A percentile compares a stretch with the other conserved stretches of the same genome.
Conservation (phyloP, 148 eudicot species). For the Mesembryanthemum crystallinum region DNA sequence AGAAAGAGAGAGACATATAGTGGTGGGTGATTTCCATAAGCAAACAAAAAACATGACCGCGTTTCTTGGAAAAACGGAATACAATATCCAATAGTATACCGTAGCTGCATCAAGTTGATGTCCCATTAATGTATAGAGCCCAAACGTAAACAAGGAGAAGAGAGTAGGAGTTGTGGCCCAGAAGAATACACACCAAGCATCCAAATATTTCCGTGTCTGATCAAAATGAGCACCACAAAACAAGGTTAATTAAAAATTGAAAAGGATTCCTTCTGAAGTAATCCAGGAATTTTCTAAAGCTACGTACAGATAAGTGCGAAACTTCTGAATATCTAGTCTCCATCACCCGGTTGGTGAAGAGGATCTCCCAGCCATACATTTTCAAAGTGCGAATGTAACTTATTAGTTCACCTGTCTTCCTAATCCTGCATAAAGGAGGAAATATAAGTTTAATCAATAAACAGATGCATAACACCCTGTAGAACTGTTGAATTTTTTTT, state of each 20-base stretch:
- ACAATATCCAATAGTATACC: conserved; percentile 37
- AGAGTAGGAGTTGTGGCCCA: conserved; percentile 99
- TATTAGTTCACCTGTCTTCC: conserved; percentile 82
- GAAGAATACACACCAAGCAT: conserved; percentile 99
- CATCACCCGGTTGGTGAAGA: conserved; percentile 80
- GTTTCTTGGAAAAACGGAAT: background rate
- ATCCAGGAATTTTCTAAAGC: conserved; percentile 2
- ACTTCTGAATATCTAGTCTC: conserved; percentile 82
- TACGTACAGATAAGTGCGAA: conserved; percentile 63
- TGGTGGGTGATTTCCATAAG: background rate
- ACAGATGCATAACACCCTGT: background rate
- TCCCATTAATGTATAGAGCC: conserved; percentile 76
- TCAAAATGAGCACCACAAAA: conserved; percentile 15
- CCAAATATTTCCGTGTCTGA: conserved; percentile 91
- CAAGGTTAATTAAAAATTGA: background rate
- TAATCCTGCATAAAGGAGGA: conserved; percentile 53
- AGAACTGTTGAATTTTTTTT: background rate
- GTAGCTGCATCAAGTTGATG: conserved; percentile 96
- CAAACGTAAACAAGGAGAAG: conserved; percentile 90
- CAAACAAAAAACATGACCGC: background rate
- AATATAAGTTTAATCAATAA: conserved; percentile 11
- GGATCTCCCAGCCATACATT: conserved; percentile 96
- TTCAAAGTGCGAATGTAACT: conserved; percentile 77
- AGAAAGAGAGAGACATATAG: background rate
- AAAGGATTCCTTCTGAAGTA: background rate